Conservation (phyloP, 495 filamentous ascomycete species). For the Podospora comata region DNA sequence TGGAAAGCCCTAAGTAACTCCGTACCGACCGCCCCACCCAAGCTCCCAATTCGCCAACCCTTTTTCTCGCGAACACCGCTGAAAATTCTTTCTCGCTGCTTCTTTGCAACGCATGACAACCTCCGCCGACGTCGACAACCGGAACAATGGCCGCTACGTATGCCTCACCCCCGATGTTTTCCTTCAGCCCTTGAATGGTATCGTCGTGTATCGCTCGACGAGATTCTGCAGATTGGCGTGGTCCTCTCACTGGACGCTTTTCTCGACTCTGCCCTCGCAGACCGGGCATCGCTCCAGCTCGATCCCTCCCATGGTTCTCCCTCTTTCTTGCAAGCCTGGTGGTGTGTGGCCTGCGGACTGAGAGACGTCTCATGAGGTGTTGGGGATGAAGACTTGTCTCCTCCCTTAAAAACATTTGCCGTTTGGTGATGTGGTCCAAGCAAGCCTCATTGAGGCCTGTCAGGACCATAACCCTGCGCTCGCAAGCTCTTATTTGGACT, state of each 20-base stretch:
- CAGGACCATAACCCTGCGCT: neutral
- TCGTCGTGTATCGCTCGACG: constrained; percentile 50
- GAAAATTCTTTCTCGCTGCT: constrained; percentile 22
- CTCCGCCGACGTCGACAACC: constrained; percentile 34
- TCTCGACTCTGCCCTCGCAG: constrained; percentile 25
- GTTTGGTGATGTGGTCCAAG: constrained; percentile 35
- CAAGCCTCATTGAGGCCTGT: constrained; percentile 8
- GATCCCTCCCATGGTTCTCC: constrained; percentile 66
- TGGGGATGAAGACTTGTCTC: constrained; percentile 70
- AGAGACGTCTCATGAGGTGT: constrained; percentile 65
- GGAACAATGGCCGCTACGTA: constrained; percentile 63
- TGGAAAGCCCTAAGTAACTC: constrained; percentile 35
- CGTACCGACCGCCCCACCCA: constrained; percentile 24
- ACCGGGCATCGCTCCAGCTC: constrained; percentile 62
- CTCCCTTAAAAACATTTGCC: constrained; percentile 85
- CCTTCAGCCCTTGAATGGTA: constrained; percentile 47
- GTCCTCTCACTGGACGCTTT: constrained; percentile 72
- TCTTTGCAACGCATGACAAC: constrained; percentile 21
- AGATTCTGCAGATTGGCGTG: constrained; percentile 63
- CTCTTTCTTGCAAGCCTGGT: constrained; percentile 49
- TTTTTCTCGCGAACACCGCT: constrained; percentile 19
- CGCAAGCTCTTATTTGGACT: neutral
- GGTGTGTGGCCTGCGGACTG: constrained; percentile 39
- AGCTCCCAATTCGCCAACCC: constrained; percentile 16
- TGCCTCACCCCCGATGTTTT: constrained; percentile 47